Base-by-base conservation (phyloP, 148 eudicot genomes). In the Camellia lanceoleosa region DNA sequence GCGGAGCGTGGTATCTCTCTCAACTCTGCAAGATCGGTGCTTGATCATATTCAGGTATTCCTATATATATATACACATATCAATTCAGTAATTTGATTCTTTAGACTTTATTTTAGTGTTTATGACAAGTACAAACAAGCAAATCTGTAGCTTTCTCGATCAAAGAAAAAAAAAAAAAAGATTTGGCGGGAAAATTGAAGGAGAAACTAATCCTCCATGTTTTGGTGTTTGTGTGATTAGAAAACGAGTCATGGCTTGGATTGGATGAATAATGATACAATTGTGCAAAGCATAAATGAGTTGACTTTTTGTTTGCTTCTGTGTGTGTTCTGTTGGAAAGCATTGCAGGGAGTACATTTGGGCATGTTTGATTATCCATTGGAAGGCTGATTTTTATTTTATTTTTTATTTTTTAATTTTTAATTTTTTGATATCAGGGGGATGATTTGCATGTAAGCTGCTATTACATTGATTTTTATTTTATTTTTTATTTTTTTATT, bases 1-100 rank as follows among this genome's bases (percentile, higher is more conserved):
- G 83, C 90, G 23, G 97, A 94, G 85, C 97, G 97, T 47, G 97
- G 98, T 4, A 91, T 94, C 76, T 94, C 98, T 5, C 90, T 92
- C 52, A 94, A 92, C 66, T 94, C 98, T 79, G 98, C 97, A 66
- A 86, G 98, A 46, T 92, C 98, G 12, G 90, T 94, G 56, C 95
- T 94, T 75, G 95, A 92, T 90, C 97, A 94, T 74, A 90, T 94
- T 68, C 97, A 94, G 91, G 98, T 91, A 71, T 61, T n/a, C 19
- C 43, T 76, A 46, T 5, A 3, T 15, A 18, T 18, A 61, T 15
- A 61, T 18, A 60, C 2, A 20, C 64, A 61, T 6, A 55, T 2
- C 5, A 75, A 58, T 8, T 61, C 6, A 43, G 15, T 19, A 11
- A 14, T 77, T 16, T 20, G 13, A 44, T 30, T 41, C n/a, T 73